Conservation (phyloP, 2,329 filamentous ascomycete species). For the Daldinia sp. region DNA sequence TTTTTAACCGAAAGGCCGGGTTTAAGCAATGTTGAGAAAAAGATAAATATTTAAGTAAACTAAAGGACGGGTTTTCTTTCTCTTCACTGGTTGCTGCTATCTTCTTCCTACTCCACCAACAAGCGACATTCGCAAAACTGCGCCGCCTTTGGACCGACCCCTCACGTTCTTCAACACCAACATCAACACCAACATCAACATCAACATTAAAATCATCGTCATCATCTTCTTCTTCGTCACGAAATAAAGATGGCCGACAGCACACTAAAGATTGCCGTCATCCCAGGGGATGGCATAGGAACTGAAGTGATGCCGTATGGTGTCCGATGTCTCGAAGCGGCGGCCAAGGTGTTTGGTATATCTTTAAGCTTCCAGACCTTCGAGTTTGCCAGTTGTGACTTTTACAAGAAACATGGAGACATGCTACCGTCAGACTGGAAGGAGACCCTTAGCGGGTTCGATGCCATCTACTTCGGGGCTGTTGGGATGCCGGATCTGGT, state of each 20-base stretch:
- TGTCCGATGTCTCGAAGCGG: constrained; percentile 68
- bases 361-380: constrained; percentile 71
- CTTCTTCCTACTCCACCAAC: constrained; percentile 3
- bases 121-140: constrained; percentile 8
- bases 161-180: not conserved
- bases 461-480: constrained; percentile 76
- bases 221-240: not conserved
- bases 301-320: constrained; percentile 75
- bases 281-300: constrained; percentile 78
- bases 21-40: not conserved
- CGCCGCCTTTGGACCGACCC: constrained; percentile 1
- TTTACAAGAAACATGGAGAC: constrained; percentile 60
- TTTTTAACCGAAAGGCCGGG: not conserved
- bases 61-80: not conserved
- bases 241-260: constrained; percentile 24
- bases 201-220: not conserved
- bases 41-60: not conserved
- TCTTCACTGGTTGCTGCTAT: constrained; percentile 6
- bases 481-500: constrained; percentile 68
- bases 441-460: constrained; percentile 67
- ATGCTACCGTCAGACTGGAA: constrained; percentile 61
- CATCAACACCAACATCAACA: too few species aligned
- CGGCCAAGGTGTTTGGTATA: constrained; percentile 61
- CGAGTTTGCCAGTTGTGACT: constrained; percentile 74
- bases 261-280: constrained; percentile 65